Base-by-base conservation (phyloP, 768 basidiomycete species). In the Boletales sp. region DNA sequence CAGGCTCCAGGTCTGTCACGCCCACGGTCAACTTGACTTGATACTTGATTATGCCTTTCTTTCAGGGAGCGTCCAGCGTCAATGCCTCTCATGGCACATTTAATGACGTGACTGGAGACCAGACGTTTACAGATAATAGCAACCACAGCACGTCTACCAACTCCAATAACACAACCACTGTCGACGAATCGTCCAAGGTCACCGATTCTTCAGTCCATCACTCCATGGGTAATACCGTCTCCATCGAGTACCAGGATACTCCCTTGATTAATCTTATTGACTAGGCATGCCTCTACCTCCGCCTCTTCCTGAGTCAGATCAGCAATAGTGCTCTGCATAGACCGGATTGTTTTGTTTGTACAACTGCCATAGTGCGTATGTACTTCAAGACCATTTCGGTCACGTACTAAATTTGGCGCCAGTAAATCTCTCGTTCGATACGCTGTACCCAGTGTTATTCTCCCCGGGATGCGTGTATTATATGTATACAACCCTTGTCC, bases 171-270 rank as follows among this genome's bases (percentile, higher is more conserved):
- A 52, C 58, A 9, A 54, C 53, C 12, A 40, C 48, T 11, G 39
- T 52, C n/a, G 54, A 58, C 31, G 53, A 52, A 24, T 52, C 55
- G 13, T 55, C 52, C 29, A 53, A 43, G 17, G 12, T 37, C 39
- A 52, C 56, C 2, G 62, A 63, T 48, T 56, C 62, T 6, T 64
- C 62, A 2, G 52, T 64, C 13, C 58, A 60, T 35, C 62, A 63
- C 27, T 48, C 59, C n/a, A 60, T 56, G 50, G 51, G 59, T 64
- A 45, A 47, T 52, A 52, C 46, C 30, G 8, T 8, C 4, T 14
- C 6, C 7, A 19, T 35, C 12, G 4, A n/a, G 10, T 14, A 2
- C 37, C 8, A 11, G 29, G 29, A 21, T 34, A 2, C 15, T 15
- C 12, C 2, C 15, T 27, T 48, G 13, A 36, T 9, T 2, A 17